phyloP scores from a whole-genome alignment of 148 eudicot species.

The Pharnaceum exiguum region DNA sequence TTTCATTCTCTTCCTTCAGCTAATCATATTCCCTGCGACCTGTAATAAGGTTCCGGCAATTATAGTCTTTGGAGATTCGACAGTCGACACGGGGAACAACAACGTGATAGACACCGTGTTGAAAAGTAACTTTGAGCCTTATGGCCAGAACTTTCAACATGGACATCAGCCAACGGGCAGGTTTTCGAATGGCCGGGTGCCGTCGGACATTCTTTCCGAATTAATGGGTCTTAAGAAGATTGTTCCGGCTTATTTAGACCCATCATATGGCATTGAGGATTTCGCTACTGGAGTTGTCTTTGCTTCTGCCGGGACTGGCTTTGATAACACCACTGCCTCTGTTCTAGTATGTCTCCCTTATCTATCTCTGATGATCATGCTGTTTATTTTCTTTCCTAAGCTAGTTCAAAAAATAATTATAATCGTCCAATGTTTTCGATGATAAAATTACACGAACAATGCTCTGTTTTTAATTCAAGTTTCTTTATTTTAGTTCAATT shows the following conservation, averaged over 20 bases:
- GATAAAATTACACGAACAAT: no score
- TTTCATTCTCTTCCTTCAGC: not conserved
- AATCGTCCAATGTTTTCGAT: no score
- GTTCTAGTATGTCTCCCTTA: slow-evolving; percentile 70
- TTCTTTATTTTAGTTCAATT: no score
- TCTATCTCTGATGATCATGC: no score
- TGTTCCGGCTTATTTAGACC: slow-evolving; percentile 87
- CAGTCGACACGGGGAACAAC: slow-evolving; percentile 92
- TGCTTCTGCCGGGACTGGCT: slow-evolving; percentile 97
- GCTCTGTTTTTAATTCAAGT: no score
- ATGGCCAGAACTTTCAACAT: slow-evolving; percentile 70
- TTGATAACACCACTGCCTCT: slow-evolving; percentile 73
- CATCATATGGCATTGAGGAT: slow-evolving; percentile 49
- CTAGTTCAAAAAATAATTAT: no score
- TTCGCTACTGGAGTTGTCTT: slow-evolving; percentile 80
- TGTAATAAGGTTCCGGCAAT: slow-evolving; percentile 60
- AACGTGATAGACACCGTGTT: slow-evolving; percentile 52
- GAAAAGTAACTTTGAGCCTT: slow-evolving; percentile 72
- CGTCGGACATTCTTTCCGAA: slow-evolving; percentile 77
- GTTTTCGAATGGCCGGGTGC: slow-evolving; percentile 72
- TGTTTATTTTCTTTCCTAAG: no score
- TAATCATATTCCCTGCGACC: not conserved
- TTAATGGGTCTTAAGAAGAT: slow-evolving; percentile 55
- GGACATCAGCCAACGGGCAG: slow-evolving; percentile 76
- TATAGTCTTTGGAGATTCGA: slow-evolving; percentile 87